Conservation (phyloP, 805 yeast species). For the Candida boidinii region DNA sequence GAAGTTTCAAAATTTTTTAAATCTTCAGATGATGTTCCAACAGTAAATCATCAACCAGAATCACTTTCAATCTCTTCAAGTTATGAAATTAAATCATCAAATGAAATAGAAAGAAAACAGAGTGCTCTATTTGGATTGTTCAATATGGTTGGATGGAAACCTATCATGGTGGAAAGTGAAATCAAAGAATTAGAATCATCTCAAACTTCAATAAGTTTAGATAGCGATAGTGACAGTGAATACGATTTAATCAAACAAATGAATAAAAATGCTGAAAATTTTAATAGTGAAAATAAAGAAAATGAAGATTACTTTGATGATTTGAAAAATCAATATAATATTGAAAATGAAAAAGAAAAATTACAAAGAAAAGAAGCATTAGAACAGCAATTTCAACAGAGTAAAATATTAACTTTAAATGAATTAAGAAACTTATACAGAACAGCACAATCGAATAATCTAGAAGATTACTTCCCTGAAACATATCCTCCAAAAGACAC, state of each 20-base stretch:
- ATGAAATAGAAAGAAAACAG: no score
- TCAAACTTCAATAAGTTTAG: no score
- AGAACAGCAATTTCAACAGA: constrained; percentile 5
- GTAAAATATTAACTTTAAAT: constrained; percentile 40
- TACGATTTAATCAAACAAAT: constrained; percentile 6
- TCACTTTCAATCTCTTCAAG: no score
- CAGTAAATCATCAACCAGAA: no score
- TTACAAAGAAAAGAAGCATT: no score
- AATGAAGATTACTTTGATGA: constrained; percentile 10
- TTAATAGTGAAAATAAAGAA: constrained; percentile 31
- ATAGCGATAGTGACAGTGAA: no score
- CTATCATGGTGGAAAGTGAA: constrained; percentile 1
- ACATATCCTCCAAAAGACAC: constrained; percentile 44
- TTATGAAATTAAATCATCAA: no score
- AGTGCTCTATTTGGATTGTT: no score
- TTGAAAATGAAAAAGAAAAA: no score
- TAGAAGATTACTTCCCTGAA: constrained; percentile 52
- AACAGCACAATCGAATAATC: constrained; percentile 40
- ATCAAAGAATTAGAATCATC: no score
- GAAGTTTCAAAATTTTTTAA: no score
- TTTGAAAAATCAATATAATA: constrained; percentile 5
- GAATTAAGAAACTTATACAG: constrained; percentile 71
- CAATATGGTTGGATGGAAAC: constrained; percentile 5
- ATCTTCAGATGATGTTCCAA: no score
- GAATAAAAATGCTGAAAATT: constrained; percentile 37